These are phyloP conservation scores for Acanthamoeba castellanii DNA, from an alignment of 208 protist species.

Conservation along the genomic window DNA sequence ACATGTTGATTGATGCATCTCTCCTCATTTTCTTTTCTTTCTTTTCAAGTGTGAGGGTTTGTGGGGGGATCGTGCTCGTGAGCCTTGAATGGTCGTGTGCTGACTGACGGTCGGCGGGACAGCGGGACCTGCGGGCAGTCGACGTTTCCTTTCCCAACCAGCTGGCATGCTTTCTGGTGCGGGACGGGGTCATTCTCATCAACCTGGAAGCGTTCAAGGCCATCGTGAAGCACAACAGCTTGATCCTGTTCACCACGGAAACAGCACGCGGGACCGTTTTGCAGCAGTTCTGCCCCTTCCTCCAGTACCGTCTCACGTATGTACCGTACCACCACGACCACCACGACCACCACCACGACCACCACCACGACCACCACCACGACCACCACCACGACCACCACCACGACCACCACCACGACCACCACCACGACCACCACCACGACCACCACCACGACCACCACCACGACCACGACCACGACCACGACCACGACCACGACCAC, in stretches of 20 bases:
- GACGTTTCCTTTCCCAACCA: slow-evolving; percentile 64
- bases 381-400: too few relatives aligned
- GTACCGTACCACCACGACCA: too few relatives aligned
- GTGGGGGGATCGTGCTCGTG: background rate
- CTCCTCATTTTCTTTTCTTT: background rate
- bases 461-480: too few relatives aligned
- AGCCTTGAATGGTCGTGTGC: background rate
- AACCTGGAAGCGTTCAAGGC: slow-evolving; percentile 46
- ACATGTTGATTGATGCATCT: too few relatives aligned
- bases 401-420: too few relatives aligned
- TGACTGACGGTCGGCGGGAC: background rate
- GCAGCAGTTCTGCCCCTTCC: slow-evolving; percentile 36
- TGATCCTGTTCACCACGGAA: slow-evolving; percentile 30
- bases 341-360: too few relatives aligned
- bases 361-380: too few relatives aligned
- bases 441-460: too few relatives aligned
- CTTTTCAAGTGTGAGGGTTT: too few relatives aligned
- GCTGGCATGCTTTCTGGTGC: slow-evolving; percentile 52
- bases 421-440: too few relatives aligned
- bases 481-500: too few relatives aligned
- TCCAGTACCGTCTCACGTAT: slow-evolving; percentile 32
- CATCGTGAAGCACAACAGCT: background rate
- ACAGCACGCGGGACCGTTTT: background rate
- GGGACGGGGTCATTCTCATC: background rate
- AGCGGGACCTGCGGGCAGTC: slow-evolving; percentile 48